phyloP scores from a whole-genome alignment of 1,139 yeast species.

The Zhuliangozyma parablackwelliae region DNA sequence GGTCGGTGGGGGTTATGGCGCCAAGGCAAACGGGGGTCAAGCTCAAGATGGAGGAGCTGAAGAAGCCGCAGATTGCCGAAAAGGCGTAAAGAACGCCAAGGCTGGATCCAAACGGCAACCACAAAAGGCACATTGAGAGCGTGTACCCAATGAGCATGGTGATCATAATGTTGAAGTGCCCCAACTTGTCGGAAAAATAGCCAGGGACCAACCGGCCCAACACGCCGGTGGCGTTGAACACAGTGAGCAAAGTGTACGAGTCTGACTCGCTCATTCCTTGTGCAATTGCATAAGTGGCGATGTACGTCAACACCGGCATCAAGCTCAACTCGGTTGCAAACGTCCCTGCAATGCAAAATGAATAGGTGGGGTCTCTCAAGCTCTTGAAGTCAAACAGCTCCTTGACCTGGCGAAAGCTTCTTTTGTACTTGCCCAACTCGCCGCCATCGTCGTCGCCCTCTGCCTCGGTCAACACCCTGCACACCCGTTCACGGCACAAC shows the following conservation, averaged over 20 bases:
- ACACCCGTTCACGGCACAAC: slow-evolving; percentile 8
- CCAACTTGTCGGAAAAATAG: slow-evolving; percentile 31
- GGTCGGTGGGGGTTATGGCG: slow-evolving; percentile 23
- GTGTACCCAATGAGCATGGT: slow-evolving; percentile 38
- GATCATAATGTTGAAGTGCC: slow-evolving; percentile 50
- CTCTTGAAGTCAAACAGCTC: slow-evolving; percentile 21
- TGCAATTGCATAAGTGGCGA: slow-evolving; percentile 44
- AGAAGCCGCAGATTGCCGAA: slow-evolving; percentile 50
- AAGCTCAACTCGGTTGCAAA: slow-evolving; percentile 55
- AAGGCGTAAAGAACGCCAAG: slow-evolving; percentile 40
- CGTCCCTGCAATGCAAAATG: slow-evolving; percentile 25
- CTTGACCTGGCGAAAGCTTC: slow-evolving; percentile 16
- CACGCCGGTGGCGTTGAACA: slow-evolving; percentile 38
- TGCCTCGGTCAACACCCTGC: background rate
- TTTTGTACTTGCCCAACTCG: slow-evolving; percentile 16
- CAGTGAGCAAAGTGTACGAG: slow-evolving; percentile 33
- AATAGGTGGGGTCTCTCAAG: slow-evolving; percentile 22
- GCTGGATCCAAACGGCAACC: slow-evolving; percentile 53
- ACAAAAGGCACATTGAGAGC: slow-evolving; percentile 36
- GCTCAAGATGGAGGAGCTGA: slow-evolving; percentile 19
- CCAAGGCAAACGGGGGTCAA: slow-evolving; percentile 39
- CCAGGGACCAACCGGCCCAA: slow-evolving; percentile 39
- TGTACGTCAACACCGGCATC: slow-evolving; percentile 48
- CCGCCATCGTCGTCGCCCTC: background rate
- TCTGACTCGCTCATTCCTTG: slow-evolving; percentile 35